Evolutionary conservation across 2,329 filamentous ascomycete genomes (phyloP).

Genomic region (Plenodomus tracheiphilus): DNA sequence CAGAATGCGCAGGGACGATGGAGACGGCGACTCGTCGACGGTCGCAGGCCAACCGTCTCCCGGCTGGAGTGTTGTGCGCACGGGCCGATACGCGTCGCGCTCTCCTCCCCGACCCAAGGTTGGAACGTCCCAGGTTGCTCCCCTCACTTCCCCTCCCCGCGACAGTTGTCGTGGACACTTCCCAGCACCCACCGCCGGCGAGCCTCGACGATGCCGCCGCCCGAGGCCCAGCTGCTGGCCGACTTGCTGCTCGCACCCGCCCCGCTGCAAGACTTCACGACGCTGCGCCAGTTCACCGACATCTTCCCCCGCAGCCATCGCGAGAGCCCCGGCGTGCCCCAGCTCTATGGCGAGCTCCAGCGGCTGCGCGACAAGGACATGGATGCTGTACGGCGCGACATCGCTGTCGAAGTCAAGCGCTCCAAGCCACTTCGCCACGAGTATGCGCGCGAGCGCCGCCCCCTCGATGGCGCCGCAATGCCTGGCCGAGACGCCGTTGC

Average conservation of each 20-base stretch:
- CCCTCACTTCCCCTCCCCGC: too few species aligned
- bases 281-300: constrained; percentile 73
- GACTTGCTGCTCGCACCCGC: constrained; percentile 80
- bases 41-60: constrained; percentile 12
- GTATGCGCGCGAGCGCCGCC: constrained; percentile 58
- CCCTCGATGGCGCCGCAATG: constrained; percentile 59
- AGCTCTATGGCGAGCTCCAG: constrained; percentile 79
- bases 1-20: neutral
- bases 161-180: too few species aligned
- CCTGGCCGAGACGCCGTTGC: constrained; percentile 60
- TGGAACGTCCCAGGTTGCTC: too few species aligned
- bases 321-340: constrained; percentile 67
- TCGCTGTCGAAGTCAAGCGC: constrained; percentile 65
- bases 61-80: constrained; percentile 21
- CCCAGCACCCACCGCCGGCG: too few species aligned
- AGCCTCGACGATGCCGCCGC: constrained; percentile 63
- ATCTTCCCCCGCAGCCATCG: constrained; percentile 73
- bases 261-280: constrained; percentile 71
- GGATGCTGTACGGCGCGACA: constrained; percentile 67
- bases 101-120: constrained; percentile 3
- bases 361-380: constrained; percentile 70
- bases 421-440: constrained; percentile 63
- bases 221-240: constrained; percentile 73
- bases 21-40: constrained; percentile 6
- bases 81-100: constrained; percentile 29